Conservation (phyloP, 1,284 basidiomycete genomes). For the Trametes pubescens region DNA sequence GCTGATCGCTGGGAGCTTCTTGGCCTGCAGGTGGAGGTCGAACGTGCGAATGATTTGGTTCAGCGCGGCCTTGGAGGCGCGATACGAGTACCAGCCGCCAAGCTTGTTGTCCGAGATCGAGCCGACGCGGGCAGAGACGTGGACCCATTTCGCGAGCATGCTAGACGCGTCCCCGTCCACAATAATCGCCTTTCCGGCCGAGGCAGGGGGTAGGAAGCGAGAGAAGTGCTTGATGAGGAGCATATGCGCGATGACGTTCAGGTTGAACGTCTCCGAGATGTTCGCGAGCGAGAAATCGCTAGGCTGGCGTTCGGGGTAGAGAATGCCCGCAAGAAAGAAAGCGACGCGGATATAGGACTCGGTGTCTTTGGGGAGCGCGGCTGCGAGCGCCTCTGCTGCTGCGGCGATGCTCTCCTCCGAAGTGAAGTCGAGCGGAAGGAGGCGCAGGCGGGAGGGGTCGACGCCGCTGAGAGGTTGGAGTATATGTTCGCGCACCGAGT, state of each 20-base stretch:
- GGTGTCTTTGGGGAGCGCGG: constrained; percentile 43
- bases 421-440: constrained; percentile 59
- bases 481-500: constrained; percentile 51
- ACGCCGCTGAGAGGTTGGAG: constrained; percentile 51
- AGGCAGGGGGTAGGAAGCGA: constrained; percentile 52
- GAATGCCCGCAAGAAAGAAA: constrained; percentile 63
- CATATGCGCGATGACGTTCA: constrained; percentile 68
- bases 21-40: constrained; percentile 66
- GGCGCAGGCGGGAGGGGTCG: constrained; percentile 54
- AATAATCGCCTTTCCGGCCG: constrained; percentile 39
- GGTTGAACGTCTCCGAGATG: constrained; percentile 58
- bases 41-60: constrained; percentile 79
- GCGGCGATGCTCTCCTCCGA: constrained; percentile 58
- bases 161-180: neutral
- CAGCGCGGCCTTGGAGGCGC: constrained; percentile 78
- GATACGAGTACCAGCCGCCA: constrained; percentile 80
- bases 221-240: constrained; percentile 70
- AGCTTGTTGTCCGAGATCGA: constrained; percentile 68
- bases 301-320: constrained; percentile 65
- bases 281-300: constrained; percentile 56
- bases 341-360: constrained; percentile 58
- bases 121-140: constrained; percentile 69
- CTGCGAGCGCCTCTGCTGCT: constrained; percentile 53
- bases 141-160: constrained; percentile 65
- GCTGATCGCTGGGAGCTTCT: constrained; percentile 61